These are phyloP conservation scores for Uromyces viciae-fabae DNA, from an alignment of 1,284 basidiomycete species.

Conservation along the genomic window DNA sequence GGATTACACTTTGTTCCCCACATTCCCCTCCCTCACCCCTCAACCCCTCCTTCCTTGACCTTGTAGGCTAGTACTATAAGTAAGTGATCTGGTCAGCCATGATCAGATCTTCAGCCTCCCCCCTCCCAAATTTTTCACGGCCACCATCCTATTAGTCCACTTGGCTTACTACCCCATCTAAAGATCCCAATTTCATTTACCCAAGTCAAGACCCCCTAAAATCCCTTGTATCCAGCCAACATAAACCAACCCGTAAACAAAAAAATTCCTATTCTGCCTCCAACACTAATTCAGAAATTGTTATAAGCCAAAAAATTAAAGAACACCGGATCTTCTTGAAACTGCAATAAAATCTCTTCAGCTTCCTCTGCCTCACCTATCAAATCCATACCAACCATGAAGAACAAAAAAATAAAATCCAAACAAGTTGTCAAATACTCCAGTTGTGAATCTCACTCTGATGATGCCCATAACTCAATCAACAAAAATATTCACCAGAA, in stretches of 20 bases:
- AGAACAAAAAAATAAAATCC: neutral
- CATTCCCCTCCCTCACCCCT: too few relatives aligned
- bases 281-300: neutral
- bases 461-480: too few relatives aligned
- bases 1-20: too few relatives aligned
- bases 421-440: neutral
- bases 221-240: too few relatives aligned
- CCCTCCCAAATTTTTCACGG: neutral
- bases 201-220: neutral
- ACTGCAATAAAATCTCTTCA: neutral
- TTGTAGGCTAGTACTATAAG: too few relatives aligned
- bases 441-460: too few relatives aligned
- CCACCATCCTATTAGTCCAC: neutral
- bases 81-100: too few relatives aligned
- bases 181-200: neutral
- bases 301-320: neutral
- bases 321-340: neutral
- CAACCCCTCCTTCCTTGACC: too few relatives aligned
- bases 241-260: neutral
- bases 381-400: neutral
- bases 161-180: neutral
- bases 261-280: neutral
- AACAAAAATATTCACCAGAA: too few relatives aligned
- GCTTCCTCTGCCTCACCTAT: too few relatives aligned
- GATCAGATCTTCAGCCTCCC: too few relatives aligned